phyloP scores from a whole-genome alignment of 1,139 yeast genomes.

The Debaryomyces udenii region DNA sequence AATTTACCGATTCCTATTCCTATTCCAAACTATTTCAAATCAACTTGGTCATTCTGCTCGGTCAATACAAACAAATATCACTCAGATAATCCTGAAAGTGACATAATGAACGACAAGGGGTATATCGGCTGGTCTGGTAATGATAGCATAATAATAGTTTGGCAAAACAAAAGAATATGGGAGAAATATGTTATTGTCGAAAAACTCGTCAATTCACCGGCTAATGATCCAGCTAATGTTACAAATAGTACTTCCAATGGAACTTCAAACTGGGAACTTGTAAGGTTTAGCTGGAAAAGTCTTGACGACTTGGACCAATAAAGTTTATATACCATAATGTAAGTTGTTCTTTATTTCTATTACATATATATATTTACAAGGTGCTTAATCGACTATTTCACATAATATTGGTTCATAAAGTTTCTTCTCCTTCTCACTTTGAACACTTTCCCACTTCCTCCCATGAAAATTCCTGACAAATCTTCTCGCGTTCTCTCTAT shows the following conservation, averaged over 20 bases:
- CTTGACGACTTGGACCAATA: constrained; percentile 35
- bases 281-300: constrained; percentile 79
- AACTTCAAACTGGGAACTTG: constrained; percentile 53
- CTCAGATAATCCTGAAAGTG: constrained; percentile 21
- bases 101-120: constrained; percentile 54
- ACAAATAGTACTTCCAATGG: not conserved
- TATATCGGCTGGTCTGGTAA: constrained; percentile 80
- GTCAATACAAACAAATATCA: constrained; percentile 60
- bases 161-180: constrained; percentile 79
- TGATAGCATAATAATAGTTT: constrained; percentile 64
- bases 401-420: constrained; percentile 44
- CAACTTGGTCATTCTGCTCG: constrained; percentile 89
- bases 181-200: constrained; percentile 78
- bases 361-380: constrained; percentile 3
- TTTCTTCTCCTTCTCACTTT: constrained; percentile 30
- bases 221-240: constrained; percentile 1
- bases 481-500: constrained; percentile 51
- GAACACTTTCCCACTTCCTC: constrained; percentile 40
- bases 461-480: constrained; percentile 62
- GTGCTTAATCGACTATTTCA: constrained; percentile 33
- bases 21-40: constrained; percentile 73
- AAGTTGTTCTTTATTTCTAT: not conserved
- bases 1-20: constrained; percentile 63
- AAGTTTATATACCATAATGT: constrained; percentile 2
- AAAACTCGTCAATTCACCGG: constrained; percentile 11